Percentiles rank a stretch among this genome's conserved stretches.
These are phyloP conservation scores for Myrmaecium sp. DNA, from an alignment of 2,329 filamentous ascomycete species.

Conservation along the genomic window DNA sequence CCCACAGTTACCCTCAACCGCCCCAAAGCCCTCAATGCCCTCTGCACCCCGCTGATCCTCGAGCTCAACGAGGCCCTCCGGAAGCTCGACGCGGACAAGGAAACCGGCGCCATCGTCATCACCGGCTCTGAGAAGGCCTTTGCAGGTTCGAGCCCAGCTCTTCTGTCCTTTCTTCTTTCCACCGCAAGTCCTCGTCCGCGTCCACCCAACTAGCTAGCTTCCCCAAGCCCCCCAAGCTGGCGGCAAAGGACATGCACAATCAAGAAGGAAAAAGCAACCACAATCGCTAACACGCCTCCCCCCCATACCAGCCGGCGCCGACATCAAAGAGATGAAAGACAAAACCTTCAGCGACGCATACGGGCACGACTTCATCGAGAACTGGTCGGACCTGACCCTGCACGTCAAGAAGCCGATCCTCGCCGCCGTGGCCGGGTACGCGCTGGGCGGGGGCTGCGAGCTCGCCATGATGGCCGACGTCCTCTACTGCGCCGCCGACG, in stretches of 20 bases:
- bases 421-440: constrained; percentile 84
- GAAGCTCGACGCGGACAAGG: constrained; percentile 15
- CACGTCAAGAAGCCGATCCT: constrained; percentile 87
- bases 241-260: constrained; percentile 41
- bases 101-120: constrained; percentile 37
- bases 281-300: neutral
- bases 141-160: constrained; percentile 44
- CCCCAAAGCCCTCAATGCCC: constrained; percentile 87
- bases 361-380: constrained; percentile 80
- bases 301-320: constrained; percentile 59
- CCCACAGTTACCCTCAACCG: constrained; percentile 72
- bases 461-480: constrained; percentile 96
- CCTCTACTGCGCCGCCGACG: constrained; percentile 69
- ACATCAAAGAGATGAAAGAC: constrained; percentile 98
- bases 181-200: constrained; percentile 49
- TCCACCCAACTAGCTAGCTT: constrained; percentile 37
- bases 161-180: constrained; percentile 54
- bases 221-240: too few species aligned
- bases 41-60: constrained; percentile 75
- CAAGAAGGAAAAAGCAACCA: neutral
- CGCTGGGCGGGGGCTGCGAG: constrained; percentile 89
- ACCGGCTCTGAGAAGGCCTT: constrained; percentile 79
- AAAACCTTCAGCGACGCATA: constrained; percentile 82
- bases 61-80: constrained; percentile 44
- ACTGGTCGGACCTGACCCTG: constrained; percentile 75